A percentile compares a stretch with the other conserved stretches of the same genome.
Conservation (phyloP, 2,329 filamentous ascomycete genomes). For the Chalaropsis thielavioides region DNA sequence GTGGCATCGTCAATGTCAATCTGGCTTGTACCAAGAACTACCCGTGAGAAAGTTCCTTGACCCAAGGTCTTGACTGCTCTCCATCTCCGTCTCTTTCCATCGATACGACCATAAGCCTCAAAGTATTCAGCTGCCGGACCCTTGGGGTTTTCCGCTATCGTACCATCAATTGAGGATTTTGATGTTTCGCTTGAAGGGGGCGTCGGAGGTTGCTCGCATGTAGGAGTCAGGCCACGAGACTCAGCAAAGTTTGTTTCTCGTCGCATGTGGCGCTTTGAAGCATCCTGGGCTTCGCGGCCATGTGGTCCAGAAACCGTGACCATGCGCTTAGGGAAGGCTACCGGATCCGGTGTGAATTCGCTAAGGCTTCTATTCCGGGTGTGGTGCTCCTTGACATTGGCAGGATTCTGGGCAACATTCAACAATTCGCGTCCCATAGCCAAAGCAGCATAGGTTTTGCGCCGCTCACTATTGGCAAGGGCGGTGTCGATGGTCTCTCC, state of each 20-base stretch:
- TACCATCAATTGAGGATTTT: constrained; percentile 27
- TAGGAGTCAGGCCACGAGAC: constrained; percentile 54
- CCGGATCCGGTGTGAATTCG: constrained; percentile 66
- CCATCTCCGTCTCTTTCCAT: constrained; percentile 62
- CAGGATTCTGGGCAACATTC: constrained; percentile 12
- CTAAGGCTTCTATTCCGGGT: constrained; percentile 70
- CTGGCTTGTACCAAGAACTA: constrained; percentile 78
- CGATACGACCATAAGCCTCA: constrained; percentile 49
- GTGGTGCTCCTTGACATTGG: constrained; percentile 28
- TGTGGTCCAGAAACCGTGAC: constrained; percentile 56
- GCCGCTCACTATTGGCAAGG: constrained; percentile 38
- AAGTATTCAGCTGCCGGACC: constrained; percentile 46
- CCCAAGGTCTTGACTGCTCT: constrained; percentile 67
- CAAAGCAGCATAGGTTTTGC: constrained; percentile 41
- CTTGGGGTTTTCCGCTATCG: constrained; percentile 28
- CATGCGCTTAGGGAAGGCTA: constrained; percentile 54
- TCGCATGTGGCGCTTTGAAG: constrained; percentile 37
- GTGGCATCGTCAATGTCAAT: constrained; percentile 35
- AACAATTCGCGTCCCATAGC: constrained; percentile 5
- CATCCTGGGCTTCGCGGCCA: constrained; percentile 26
- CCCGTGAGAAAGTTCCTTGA: constrained; percentile 89
- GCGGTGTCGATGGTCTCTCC: constrained; percentile 40
- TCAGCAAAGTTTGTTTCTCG: constrained; percentile 71
- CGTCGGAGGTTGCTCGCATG: constrained; percentile 53
- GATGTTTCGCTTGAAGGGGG: constrained; percentile 69